Evolutionary conservation across 2,329 filamentous ascomycete genomes (phyloP).

Genomic region (Alternaria novae-zelandiae): DNA sequence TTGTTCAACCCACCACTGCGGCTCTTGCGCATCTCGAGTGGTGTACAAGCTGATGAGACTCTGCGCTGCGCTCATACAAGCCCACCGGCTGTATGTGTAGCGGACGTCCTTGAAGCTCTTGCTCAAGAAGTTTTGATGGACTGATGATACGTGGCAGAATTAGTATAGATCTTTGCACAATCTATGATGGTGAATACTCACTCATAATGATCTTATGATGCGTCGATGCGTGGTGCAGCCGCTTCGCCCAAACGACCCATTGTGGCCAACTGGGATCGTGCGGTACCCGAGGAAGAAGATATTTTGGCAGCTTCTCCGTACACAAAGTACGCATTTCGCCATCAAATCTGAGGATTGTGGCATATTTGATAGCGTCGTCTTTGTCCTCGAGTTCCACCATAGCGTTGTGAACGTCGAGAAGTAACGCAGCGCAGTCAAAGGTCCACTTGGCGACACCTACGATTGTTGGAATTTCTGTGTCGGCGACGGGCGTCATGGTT

Average conservation of each 20-base stretch:
- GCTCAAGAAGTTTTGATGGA: slow-evolving; percentile 52
- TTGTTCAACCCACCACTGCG: slow-evolving; percentile 52
- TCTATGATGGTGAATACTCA: background rate
- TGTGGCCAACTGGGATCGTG: slow-evolving; percentile 48
- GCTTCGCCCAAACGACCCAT: slow-evolving; percentile 51
- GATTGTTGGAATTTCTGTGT: slow-evolving; percentile 37
- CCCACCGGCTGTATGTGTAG: slow-evolving; percentile 53
- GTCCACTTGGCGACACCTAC: slow-evolving; percentile 33
- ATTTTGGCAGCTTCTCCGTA: slow-evolving; percentile 44
- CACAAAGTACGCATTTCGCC: slow-evolving; percentile 45
- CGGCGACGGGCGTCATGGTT: slow-evolving; percentile 29
- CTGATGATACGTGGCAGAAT: background rate
- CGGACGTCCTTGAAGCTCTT: slow-evolving; percentile 51
- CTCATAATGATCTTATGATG: slow-evolving; percentile 56
- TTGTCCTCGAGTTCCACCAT: slow-evolving; percentile 44
- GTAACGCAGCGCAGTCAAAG: slow-evolving; percentile 48
- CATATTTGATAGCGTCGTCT: slow-evolving; percentile 45
- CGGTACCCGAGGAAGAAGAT: slow-evolving; percentile 41
- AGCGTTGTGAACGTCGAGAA: slow-evolving; percentile 50
- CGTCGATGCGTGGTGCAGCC: slow-evolving; percentile 47
- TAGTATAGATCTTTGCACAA: background rate
- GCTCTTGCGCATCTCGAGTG: slow-evolving; percentile 46
- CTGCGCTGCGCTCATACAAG: slow-evolving; percentile 50
- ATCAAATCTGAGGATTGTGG: slow-evolving; percentile 51
- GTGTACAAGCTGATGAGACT: slow-evolving; percentile 51